phyloP scores from a whole-genome alignment of 2,329 filamentous ascomycete species.

The Cadophora luteo-olivacea region DNA sequence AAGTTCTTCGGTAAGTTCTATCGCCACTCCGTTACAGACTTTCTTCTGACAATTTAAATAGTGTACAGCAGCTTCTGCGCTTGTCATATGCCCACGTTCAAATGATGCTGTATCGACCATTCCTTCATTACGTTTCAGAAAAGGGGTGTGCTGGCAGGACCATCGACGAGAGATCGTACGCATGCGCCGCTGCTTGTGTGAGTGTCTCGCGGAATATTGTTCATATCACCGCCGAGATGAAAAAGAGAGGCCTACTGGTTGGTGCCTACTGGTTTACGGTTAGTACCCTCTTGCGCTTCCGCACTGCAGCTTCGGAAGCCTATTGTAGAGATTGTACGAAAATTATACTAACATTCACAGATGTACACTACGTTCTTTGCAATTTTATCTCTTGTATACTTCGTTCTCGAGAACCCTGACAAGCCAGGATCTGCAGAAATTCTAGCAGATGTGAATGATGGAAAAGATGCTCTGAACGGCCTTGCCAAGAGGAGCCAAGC shows the following conservation, averaged over 20 bases:
- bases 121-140: conserved; percentile 81
- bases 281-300: conserved; percentile 1
- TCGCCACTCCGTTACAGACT: no score
- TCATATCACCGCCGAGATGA: conserved; percentile 80
- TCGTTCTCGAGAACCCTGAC: conserved; percentile 79
- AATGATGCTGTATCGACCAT: conserved; percentile 82
- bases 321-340: neutral
- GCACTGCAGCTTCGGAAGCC: neutral
- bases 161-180: conserved; percentile 79
- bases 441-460: conserved; percentile 82
- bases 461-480: conserved; percentile 80
- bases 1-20: conserved; percentile 72
- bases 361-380: conserved; percentile 86
- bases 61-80: conserved; percentile 75
- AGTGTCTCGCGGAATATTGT: conserved; percentile 73
- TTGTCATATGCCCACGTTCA: conserved; percentile 86
- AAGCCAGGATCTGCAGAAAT: conserved; percentile 79
- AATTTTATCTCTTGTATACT: conserved; percentile 80
- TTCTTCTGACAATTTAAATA: conserved; percentile 42
- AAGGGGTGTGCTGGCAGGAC: conserved; percentile 60
- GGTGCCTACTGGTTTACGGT: conserved; percentile 84
- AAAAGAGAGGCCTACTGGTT: conserved; percentile 74
- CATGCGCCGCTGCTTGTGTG: conserved; percentile 69
- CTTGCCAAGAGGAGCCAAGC: conserved; percentile 86
- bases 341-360: conserved; percentile 13